Evolutionary conservation across 2,329 filamentous ascomycete species (phyloP).

Genomic region (Paracorniculantispora psalliotae): DNA sequence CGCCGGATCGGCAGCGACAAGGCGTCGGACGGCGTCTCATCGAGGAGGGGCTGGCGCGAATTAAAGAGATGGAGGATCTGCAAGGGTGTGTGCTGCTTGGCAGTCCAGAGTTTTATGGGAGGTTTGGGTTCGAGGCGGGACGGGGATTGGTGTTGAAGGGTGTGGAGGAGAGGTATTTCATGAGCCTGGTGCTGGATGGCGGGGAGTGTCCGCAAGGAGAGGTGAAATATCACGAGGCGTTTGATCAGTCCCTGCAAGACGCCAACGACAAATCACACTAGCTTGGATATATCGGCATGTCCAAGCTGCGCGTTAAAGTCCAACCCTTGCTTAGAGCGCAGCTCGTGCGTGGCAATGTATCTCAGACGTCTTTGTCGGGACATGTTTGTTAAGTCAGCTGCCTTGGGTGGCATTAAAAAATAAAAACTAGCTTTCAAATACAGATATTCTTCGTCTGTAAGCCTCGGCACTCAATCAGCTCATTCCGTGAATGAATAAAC

Average conservation of each 20-base stretch:
- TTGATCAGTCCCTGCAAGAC: not conserved
- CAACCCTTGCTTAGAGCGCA: too few relatives aligned
- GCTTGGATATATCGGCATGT: too few relatives aligned
- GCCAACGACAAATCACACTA: too few relatives aligned
- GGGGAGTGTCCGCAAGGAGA: not conserved
- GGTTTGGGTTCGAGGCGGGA: not conserved
- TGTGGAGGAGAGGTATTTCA: constrained; percentile 1
- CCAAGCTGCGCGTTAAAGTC: too few relatives aligned
- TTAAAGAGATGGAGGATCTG: not conserved
- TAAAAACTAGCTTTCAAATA: too few relatives aligned
- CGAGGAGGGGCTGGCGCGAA: not conserved
- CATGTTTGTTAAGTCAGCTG: too few relatives aligned
- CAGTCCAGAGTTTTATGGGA: not conserved
- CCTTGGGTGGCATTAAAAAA: too few relatives aligned
- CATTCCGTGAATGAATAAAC: too few relatives aligned
- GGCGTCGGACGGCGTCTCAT: constrained; percentile 1
- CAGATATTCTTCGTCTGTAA: too few relatives aligned
- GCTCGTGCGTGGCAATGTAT: too few relatives aligned
- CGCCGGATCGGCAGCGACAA: not conserved
- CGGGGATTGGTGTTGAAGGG: not conserved
- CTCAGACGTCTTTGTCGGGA: too few relatives aligned
- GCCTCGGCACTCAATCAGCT: too few relatives aligned
- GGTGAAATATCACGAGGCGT: constrained; percentile 7
- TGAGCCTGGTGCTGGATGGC: not conserved
- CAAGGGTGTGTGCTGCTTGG: constrained; percentile 6